Evolutionary conservation across 2,329 filamentous ascomycete species (phyloP).

Genomic region (Xylaria sp.): DNA sequence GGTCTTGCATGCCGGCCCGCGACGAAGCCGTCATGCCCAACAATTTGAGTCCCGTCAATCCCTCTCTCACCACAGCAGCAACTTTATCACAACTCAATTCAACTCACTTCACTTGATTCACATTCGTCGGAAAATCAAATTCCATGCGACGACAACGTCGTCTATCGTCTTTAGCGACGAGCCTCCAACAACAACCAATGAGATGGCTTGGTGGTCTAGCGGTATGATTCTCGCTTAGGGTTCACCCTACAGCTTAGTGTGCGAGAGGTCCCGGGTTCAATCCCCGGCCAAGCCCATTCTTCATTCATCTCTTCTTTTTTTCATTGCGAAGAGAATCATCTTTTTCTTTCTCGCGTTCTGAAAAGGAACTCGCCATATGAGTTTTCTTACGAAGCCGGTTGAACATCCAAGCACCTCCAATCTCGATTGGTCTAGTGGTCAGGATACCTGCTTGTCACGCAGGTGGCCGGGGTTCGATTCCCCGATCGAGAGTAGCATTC

Average conservation of each 20-base stretch:
- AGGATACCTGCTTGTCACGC: constrained; percentile 25
- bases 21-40: too few species aligned
- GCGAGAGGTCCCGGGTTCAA: constrained; percentile 12
- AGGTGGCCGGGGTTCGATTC: constrained; percentile 33
- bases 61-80: too few species aligned
- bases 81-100: too few species aligned
- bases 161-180: neutral
- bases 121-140: neutral
- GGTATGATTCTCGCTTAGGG: constrained; percentile 69
- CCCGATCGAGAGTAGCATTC: constrained; percentile 3
- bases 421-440: constrained; percentile 15
- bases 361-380: neutral
- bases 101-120: too few species aligned
- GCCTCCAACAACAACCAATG: neutral
- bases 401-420: neutral
- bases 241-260: constrained; percentile 20
- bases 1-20: too few species aligned
- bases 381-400: neutral
- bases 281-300: constrained; percentile 3
- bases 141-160: neutral
- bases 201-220: constrained; percentile 50
- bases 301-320: neutral
- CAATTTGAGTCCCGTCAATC: too few species aligned
- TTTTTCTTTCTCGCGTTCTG: neutral
- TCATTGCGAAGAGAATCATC: neutral